Base-by-base conservation (phyloP, 2,329 filamentous ascomycete genomes). In the Anthostomella pinea region DNA sequence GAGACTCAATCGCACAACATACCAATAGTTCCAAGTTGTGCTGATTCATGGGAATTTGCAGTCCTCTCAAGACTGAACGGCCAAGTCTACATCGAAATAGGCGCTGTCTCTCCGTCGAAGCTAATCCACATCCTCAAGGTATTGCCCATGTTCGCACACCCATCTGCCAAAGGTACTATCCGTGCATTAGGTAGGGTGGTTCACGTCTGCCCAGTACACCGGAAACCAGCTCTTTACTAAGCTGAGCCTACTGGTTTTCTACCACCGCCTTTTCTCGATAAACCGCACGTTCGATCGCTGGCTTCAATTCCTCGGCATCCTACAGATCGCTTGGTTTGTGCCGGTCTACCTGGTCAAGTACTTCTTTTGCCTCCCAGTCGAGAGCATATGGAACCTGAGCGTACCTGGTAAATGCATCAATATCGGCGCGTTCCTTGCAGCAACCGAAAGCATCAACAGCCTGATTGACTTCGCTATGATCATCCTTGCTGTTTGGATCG, bases 401-500 rank as follows among this genome's bases (percentile, higher is more conserved):
- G 18, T 18, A 16, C 6, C 6, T 6, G 27, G 27, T 13, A 17
- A 19, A 7, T 30, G 27, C 27, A 16, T 30, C 27, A 19, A 30
- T 13, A 6, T 17, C 14, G 6, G 6, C 14, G 27, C 16, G 6
- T 16, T 18, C 8, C 27, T 30, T 19, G 27, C 27, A 30, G 27
- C 16, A 16, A 30, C 14, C 14, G 27, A 30, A 18, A 30, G 13
- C 8, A 13, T 30, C 27, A 30, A 30, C 16, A 16, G 13, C 6
- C 5, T 9, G 13, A 19, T 30, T 17, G 27, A 30, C 27, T 30
- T 30, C n/a, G 27, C n/a, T 13, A 30, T 30, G 27, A 19, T 30
- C n/a, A 15, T 7, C 8, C 7, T 27, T 7, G 25, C 13, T 14
- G 25, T 13, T 14, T 27, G 8, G 6, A 27, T 14, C 14, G 25